phyloP scores from a whole-genome alignment of 176 grass and related monocot species.

The Guadua angustifolia region DNA sequence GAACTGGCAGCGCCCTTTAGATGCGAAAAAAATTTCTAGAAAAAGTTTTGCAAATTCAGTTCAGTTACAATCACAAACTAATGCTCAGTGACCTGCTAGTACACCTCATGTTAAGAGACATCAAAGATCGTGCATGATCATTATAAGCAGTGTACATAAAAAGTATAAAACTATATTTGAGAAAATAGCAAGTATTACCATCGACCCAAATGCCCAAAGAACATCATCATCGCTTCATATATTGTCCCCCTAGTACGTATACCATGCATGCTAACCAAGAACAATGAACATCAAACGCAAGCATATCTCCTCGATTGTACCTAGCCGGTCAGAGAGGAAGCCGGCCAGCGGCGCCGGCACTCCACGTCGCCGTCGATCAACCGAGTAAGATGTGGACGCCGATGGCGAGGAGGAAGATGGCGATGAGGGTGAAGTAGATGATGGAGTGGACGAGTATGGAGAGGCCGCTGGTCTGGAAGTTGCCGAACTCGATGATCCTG shows the following conservation, averaged over 20 bases:
- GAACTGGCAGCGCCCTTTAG: background rate
- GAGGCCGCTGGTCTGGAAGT: slow-evolving; percentile 86
- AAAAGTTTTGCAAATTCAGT: background rate
- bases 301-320: background rate
- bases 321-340: background rate
- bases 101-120: background rate
- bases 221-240: background rate
- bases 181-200: background rate
- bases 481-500: slow-evolving; percentile 73
- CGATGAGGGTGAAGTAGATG: slow-evolving; percentile 83
- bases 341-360: background rate
- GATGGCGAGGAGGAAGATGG: slow-evolving; percentile 82
- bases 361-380: background rate
- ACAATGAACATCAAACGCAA: background rate
- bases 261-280: background rate
- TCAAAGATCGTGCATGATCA: background rate
- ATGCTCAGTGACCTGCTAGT: background rate
- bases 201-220: background rate
- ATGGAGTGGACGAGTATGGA: slow-evolving; percentile 82
- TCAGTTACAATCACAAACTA: background rate
- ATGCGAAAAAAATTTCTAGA: background rate
- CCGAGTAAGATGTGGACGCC: slow-evolving; percentile 73
- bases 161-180: background rate
- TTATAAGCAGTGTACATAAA: background rate
- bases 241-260: background rate